phyloP scores from a whole-genome alignment of 257 asterid genomes.

The Nemophila menziesii region DNA sequence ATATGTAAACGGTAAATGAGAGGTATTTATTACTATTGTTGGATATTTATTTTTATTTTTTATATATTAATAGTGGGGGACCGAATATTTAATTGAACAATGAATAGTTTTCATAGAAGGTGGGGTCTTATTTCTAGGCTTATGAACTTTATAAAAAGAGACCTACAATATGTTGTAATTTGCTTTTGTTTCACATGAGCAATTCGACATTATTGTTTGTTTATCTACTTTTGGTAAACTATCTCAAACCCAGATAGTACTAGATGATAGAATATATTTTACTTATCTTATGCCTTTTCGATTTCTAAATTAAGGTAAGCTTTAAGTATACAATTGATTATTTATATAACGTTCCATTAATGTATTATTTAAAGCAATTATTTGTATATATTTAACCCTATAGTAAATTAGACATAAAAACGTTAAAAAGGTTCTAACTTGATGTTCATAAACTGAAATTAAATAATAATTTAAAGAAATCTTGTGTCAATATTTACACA shows the following conservation, averaged over 20 bases:
- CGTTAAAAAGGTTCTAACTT: too few relatives aligned
- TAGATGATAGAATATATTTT: too few relatives aligned
- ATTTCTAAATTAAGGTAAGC: too few relatives aligned
- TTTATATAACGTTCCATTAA: too few relatives aligned
- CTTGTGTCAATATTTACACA: too few relatives aligned
- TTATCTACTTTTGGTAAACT: neutral
- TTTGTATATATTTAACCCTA: too few relatives aligned
- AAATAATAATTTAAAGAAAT: too few relatives aligned
- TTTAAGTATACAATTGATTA: too few relatives aligned
- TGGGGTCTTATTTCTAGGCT: constrained; percentile 12
- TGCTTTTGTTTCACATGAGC: constrained; percentile 20
- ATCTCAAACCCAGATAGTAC: neutral
- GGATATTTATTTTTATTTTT: neutral
- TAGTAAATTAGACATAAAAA: too few relatives aligned
- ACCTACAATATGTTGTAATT: constrained; percentile 13
- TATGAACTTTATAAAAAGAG: neutral
- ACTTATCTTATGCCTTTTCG: too few relatives aligned
- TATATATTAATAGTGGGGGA: neutral
- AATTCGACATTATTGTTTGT: neutral
- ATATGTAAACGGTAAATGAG: neutral
- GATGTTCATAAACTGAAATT: too few relatives aligned
- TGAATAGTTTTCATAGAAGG: neutral
- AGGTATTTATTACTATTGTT: neutral
- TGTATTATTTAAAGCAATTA: too few relatives aligned
- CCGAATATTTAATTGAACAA: neutral